A percentile compares a stretch with the other conserved stretches of the same genome.
These are phyloP conservation scores for Chalciporus sphaerocephalus DNA, from an alignment of 768 basidiomycete species.

Conservation along the genomic window DNA sequence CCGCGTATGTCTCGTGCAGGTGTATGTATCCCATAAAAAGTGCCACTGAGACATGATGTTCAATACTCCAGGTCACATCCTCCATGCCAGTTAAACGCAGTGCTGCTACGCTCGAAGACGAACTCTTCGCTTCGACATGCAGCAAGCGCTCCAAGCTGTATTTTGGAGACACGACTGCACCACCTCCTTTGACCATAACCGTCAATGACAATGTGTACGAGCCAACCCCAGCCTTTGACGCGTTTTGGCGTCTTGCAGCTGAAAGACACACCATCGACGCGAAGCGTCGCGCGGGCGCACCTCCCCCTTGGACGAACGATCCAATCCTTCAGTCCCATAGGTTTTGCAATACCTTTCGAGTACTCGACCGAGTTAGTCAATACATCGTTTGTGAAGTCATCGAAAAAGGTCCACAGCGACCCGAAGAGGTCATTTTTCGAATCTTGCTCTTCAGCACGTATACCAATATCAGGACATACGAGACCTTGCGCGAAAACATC, in stretches of 20 bases:
- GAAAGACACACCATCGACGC: slow-evolving; percentile 58
- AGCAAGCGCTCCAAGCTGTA: slow-evolving; percentile 28
- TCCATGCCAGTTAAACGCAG: slow-evolving; percentile 21
- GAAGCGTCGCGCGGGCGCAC: slow-evolving; percentile 44
- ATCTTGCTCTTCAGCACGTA: slow-evolving; percentile 68
- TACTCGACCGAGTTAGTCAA: slow-evolving; percentile 67
- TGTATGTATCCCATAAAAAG: no score
- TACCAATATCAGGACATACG: slow-evolving; percentile 70
- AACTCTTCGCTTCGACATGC: slow-evolving; percentile 3
- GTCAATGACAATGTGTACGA: slow-evolving; percentile 37
- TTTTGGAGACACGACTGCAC: not conserved
- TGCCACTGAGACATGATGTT: not conserved
- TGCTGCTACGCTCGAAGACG: slow-evolving; percentile 8
- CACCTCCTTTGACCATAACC: slow-evolving; percentile 28
- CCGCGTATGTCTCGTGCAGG: no score
- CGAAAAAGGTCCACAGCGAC: slow-evolving; percentile 57
- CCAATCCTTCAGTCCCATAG: slow-evolving; percentile 47
- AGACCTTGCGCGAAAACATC: slow-evolving; percentile 48
- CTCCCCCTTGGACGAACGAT: slow-evolving; percentile 67
- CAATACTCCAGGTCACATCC: not conserved
- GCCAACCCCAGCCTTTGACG: slow-evolving; percentile 54
- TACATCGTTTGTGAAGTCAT: slow-evolving; percentile 68
- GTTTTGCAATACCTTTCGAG: slow-evolving; percentile 75
- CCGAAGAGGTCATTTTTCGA: slow-evolving; percentile 65
- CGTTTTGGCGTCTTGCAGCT: slow-evolving; percentile 55